Percentiles rank a stretch among this genome's conserved stretches.
Conservation (phyloP, 257 asterid genomes). For the Nicotiana obtusifolia region DNA sequence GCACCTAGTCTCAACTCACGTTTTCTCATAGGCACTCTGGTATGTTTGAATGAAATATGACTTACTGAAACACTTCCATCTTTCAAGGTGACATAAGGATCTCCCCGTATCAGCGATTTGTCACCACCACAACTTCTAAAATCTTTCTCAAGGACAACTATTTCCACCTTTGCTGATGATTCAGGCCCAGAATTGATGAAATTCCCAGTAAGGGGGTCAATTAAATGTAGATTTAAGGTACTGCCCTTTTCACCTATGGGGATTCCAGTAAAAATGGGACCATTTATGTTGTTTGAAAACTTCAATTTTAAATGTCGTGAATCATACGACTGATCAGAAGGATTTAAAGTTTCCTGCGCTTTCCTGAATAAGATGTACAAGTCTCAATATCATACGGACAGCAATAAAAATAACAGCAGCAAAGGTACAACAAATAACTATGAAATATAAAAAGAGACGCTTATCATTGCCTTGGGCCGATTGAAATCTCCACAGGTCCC, state of each 20-base stretch:
- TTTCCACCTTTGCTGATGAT: slow-evolving; percentile 6
- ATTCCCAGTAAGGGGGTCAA: background rate
- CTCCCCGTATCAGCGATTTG: background rate
- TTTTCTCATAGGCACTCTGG: background rate
- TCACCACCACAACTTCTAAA: background rate
- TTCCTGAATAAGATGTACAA: background rate
- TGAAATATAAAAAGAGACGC: background rate
- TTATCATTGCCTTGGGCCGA: background rate
- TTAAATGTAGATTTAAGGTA: background rate
- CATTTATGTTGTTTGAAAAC: background rate
- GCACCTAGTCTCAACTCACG: slow-evolving; percentile 7
- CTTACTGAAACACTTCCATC: background rate
- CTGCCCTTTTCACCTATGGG: background rate
- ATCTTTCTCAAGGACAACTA: slow-evolving; percentile 1
- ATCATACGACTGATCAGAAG: background rate
- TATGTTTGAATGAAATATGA: slow-evolving; percentile 8
- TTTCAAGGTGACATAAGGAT: background rate
- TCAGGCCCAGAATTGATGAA: background rate
- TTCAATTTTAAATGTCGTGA: background rate
- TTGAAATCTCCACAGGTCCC: background rate
- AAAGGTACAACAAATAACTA: background rate
- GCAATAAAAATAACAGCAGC: background rate
- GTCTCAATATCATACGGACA: background rate
- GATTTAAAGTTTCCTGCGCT: background rate
- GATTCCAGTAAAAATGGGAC: background rate